Evolutionary conservation across 768 basidiomycete genomes (phyloP), one percentile per base, ranked within the genome.

Genomic region (button mushroom (Agaricus bisporus)): DNA sequence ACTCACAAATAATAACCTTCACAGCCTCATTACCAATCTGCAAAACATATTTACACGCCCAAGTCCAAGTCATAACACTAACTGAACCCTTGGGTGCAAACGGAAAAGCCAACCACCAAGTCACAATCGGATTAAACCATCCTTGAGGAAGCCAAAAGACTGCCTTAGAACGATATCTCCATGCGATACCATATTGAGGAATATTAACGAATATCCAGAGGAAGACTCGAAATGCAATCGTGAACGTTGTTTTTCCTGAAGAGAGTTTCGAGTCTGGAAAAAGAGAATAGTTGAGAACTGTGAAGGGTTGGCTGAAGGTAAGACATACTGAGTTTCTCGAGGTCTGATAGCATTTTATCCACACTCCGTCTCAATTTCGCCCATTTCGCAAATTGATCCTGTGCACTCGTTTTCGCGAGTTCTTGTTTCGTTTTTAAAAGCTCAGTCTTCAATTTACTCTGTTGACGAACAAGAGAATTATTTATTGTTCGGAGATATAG

Each of bases 311-410:
- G 41, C 42, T 25, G 35, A 51, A 35, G 35, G 20, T 39, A n/a
- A 46, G 36, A 77, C 86, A 66, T 68, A 98, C 95, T 98, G 57
- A 93, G 77, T 68, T 86, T 88, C 73, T 98, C 95, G 3, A 98
- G 76, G 51, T 99, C 94, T 38, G 83, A 80, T 15, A 97, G 68
- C 17, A 88, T 91, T 69, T 95, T 98, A 73, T 98, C 95, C 42
- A 98, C 82, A 60, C 80, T 91, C 59, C 97, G 72, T 61, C 89
- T 73, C 64, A 98, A 71, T 72, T 93, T 94, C 44, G 95, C 95
- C 95, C 97, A 98, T 71, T 93, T 98, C 17, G 94, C 91, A 66
- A 99, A 99, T 64, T 98, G 91, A 64, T 98, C 95, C 66, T 98
- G 97, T 15, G 93, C 89, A 61, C 90, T 93, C 32, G 94, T 98